Evolutionary conservation across 2,329 filamentous ascomycete species (phyloP), one percentile per base, ranked within the genome.

Genomic region (Penicillium sp.): DNA sequence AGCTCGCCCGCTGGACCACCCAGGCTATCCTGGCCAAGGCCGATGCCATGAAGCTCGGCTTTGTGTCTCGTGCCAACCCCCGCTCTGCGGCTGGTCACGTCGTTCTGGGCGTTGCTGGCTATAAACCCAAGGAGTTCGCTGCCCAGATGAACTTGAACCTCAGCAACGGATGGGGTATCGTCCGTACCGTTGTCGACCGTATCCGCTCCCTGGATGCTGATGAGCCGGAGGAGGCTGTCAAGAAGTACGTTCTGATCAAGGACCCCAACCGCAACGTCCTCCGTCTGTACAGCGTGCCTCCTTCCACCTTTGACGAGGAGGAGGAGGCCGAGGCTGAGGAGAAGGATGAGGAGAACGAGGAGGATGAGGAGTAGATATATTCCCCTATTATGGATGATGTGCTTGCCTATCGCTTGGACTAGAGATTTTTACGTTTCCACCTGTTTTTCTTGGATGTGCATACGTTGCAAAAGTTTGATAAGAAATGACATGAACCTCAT

Each of bases 41-140:
- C n/a, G 95, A 99, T 76, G 84, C 92, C 67, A 97, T 99, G 92
- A 99, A 98, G 84, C 88, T 99, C 77, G 95, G 94, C 71, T 99
- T 99, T 81, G 92, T 99, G 64, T 97, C 94, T 55, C 92, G 95
- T 72, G 86, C 88, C 70, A 96, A 94, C 83, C 94, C 95, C 68
- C 94, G 95, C 83, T 88, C 86, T 71, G 92, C 95, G 75, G 90
- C 96, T 76, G 92, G 92, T 79, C 95, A 99, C 81, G 90, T 98
- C 74, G 88, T 99, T 67, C 88, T 99, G 54, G 95, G 95, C 70
- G 95, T 99, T 58, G 86, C 97, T 35, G 93, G 93, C 79, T 98
- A 96, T 89, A 99, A 99, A 84, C 95, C 95, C 39, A 89, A 91
- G 71, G 96, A 99, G 75, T 98, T 99, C 70, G 95, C 95, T 64